phyloP scores from a whole-genome alignment of 352 stramenopile species.

The Peronospora destructor region DNA sequence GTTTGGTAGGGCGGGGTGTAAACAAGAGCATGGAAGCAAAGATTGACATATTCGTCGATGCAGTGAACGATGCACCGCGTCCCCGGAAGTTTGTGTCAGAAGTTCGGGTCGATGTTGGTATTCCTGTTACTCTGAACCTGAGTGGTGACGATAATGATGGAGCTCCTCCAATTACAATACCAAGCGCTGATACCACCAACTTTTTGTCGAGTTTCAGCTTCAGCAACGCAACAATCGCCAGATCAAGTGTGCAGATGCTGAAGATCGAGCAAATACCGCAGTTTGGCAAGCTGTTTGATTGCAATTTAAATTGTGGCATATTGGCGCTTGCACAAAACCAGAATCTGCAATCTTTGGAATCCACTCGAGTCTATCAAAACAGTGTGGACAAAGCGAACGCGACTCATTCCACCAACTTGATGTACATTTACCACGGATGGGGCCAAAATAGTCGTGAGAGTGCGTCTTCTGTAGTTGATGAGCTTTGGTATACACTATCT shows the following conservation, averaged over 20 bases:
- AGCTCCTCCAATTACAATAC: neutral
- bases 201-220: conserved; percentile 20
- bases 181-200: neutral
- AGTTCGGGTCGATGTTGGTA: conserved; percentile 15
- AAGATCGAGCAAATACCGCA: conserved; percentile 39
- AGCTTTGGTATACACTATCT: conserved; percentile 46
- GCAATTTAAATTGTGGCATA: conserved; percentile 22
- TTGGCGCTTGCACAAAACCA: neutral
- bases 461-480: conserved; percentile 24
- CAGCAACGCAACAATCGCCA: conserved; percentile 4
- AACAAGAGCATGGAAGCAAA: conserved; percentile 26
- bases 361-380: conserved; percentile 17
- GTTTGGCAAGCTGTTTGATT: conserved; percentile 55
- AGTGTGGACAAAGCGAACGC: conserved; percentile 10
- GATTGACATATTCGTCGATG: conserved; percentile 54
- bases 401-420: conserved; percentile 40
- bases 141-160: conserved; percentile 38
- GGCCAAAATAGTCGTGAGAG: conserved; percentile 5
- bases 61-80: conserved; percentile 39
- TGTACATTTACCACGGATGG: conserved; percentile 45
- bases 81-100: conserved; percentile 15
- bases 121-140: conserved; percentile 32
- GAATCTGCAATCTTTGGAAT: conserved; percentile 2
- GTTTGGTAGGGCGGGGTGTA: conserved; percentile 22
- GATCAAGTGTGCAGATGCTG: conserved; percentile 21